These are phyloP conservation scores for Lepiota subincarnata DNA, from an alignment of 768 basidiomycete genomes.

Conservation along the genomic window DNA sequence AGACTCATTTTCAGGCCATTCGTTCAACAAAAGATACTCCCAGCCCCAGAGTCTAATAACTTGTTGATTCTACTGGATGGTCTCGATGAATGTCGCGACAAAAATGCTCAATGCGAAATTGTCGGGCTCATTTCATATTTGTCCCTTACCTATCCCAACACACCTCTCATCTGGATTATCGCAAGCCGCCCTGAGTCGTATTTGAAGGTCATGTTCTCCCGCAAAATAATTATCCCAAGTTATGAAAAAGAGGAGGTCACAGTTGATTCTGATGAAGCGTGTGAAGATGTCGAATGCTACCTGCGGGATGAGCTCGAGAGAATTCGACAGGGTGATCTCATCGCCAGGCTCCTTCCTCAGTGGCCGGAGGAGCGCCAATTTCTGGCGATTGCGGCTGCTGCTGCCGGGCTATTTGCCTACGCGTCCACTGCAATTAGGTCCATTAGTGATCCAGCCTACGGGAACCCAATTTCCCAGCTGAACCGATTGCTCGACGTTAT, in stretches of 20 bases:
- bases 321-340: conserved; percentile 6
- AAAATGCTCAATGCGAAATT: conserved; percentile 12
- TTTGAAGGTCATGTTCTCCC: conserved; percentile 14
- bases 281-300: conserved; percentile 17
- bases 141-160: neutral
- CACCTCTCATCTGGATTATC: conserved; percentile 21
- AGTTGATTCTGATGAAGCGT: conserved; percentile 11
- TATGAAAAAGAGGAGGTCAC: conserved; percentile 2
- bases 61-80: conserved; percentile 20
- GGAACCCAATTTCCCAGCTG: neutral
- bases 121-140: conserved; percentile 8
- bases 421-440: conserved; percentile 19
- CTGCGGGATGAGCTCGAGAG: conserved; percentile 11
- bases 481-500: neutral
- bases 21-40: neutral
- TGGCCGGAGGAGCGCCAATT: conserved; percentile 18
- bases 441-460: conserved; percentile 11
- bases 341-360: neutral
- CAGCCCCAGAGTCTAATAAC: neutral
- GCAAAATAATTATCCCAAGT: neutral
- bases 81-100: conserved; percentile 22
- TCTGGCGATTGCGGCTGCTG: conserved; percentile 14
- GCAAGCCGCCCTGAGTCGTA: conserved; percentile 23
- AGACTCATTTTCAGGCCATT: conserved; percentile 14
- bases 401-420: conserved; percentile 24